Conservation (phyloP, 805 yeast genomes). For the Schizosaccharomyces pombe region DNA sequence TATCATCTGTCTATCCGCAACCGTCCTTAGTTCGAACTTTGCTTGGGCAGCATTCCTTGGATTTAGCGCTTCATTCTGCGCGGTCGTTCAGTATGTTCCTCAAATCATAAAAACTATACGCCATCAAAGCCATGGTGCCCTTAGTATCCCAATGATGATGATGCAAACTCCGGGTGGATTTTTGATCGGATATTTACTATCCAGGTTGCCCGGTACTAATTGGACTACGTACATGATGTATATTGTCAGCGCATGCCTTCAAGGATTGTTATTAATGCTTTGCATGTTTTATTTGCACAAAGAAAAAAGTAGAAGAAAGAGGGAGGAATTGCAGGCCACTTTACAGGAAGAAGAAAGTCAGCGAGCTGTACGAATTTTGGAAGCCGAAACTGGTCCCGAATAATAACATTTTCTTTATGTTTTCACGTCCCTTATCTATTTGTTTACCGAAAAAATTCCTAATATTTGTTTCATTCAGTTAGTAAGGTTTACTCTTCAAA, state of each 20-base stretch:
- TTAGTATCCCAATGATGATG: slow-evolving; percentile 59
- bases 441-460: too few relatives aligned
- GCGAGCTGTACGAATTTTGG: slow-evolving; percentile 1
- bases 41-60: slow-evolving; percentile 33
- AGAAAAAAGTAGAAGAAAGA: neutral
- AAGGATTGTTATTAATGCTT: slow-evolving; percentile 35
- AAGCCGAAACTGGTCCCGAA: slow-evolving; percentile 1
- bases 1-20: neutral
- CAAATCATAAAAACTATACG: slow-evolving; percentile 47
- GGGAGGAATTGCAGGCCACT: neutral
- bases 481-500: too few relatives aligned
- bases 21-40: neutral
- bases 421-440: too few relatives aligned
- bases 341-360: slow-evolving; percentile 1
- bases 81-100: slow-evolving; percentile 55
- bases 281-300: slow-evolving; percentile 28
- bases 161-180: slow-evolving; percentile 81
- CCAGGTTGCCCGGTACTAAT: slow-evolving; percentile 45
- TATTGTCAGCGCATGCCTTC: slow-evolving; percentile 45
- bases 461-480: too few relatives aligned
- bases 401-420: neutral
- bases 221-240: slow-evolving; percentile 81
- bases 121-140: slow-evolving; percentile 55
- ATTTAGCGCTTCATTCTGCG: slow-evolving; percentile 34
- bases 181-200: slow-evolving; percentile 51